Evolutionary conservation across 257 asterid species (phyloP), one percentile per base, ranked within the genome.

Genomic region (Plantago ovata): DNA sequence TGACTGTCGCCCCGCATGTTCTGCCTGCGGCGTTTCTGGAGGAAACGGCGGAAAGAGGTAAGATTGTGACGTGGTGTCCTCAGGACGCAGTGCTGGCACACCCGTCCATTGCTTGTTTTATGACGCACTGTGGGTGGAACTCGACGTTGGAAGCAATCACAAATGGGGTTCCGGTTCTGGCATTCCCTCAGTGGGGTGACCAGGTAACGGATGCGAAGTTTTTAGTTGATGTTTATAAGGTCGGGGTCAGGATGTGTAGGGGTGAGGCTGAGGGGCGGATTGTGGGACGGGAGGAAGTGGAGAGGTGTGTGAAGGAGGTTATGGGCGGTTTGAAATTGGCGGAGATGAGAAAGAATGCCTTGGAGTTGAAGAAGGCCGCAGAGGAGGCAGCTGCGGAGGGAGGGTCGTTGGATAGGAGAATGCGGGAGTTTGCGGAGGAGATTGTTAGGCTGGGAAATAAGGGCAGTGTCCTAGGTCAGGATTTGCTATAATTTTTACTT

Each of bases 61-160:
- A 61, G 67, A 22, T 89, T 3, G 87, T 89, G 59, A 61, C 67
- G 59, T 89, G 97, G 97, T 58, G 84, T 61, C 85, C 94, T 42
- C 97, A 89, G 45, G 94, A 82, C 56, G 73, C 72, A 39, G 97
- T 84, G 13, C 55, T 89, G 70, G 82, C 75, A 13, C 97, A 89
- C 74, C 84, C 81, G 0, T 75, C 97, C 0, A 71, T 76, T 0
- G 82, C 88, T 4, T 86, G 97, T 64, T 89, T 86, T 61, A 52
- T 89, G 43, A 84, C 95, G 0, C 97, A 89, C 52, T 89, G 97
- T 22, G 95, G 97, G 0, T 89, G 97, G 95, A 89, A 86, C 69
- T 89, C 97, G 11, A 77, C 95, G 2, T 38, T 84, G 75, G 97
- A 90, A 75, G 87, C 95, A 20, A 15, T 90, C 52, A 56, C 95